Conservation (phyloP, 1,139 yeast genomes). For the Oligophagozyma castellii region DNA sequence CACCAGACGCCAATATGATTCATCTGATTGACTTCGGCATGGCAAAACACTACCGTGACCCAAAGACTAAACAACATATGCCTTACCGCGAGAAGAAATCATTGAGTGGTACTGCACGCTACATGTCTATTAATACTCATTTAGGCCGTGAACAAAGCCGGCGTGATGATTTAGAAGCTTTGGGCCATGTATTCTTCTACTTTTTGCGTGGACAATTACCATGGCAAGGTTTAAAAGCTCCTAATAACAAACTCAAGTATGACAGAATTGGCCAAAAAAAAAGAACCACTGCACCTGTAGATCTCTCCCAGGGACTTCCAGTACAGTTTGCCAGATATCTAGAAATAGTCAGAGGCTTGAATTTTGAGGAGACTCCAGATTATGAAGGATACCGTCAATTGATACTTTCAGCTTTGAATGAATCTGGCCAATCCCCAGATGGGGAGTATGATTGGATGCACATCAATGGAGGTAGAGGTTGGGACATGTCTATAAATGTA, state of each 20-base stretch:
- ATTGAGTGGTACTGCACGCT: conserved; percentile 94
- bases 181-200: conserved; percentile 90
- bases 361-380: conserved; percentile 69
- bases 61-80: conserved; percentile 87
- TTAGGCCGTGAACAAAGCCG: conserved; percentile 94
- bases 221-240: conserved; percentile 95
- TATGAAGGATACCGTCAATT: conserved; percentile 58
- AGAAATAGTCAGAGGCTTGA: conserved; percentile 53
- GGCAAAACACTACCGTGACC: conserved; percentile 92
- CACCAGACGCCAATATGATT: conserved; percentile 61
- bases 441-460: conserved; percentile 81
- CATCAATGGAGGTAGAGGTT: conserved; percentile 65
- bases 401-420: conserved; percentile 49
- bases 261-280: conserved; percentile 74
- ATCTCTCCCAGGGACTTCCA: conserved; percentile 56
- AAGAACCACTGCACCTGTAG: conserved; percentile 54
- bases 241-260: conserved; percentile 68
- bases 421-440: conserved; percentile 40
- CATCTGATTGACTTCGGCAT: conserved; percentile 94
- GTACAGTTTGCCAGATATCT: conserved; percentile 67
- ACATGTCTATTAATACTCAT: conserved; percentile 91
- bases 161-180: conserved; percentile 90
- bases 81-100: conserved; percentile 95
- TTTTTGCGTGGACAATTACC: conserved; percentile 93
- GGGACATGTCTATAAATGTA: conserved; percentile 67